phyloP scores from a whole-genome alignment of 106 monocot species.

The Allium cepa region DNA sequence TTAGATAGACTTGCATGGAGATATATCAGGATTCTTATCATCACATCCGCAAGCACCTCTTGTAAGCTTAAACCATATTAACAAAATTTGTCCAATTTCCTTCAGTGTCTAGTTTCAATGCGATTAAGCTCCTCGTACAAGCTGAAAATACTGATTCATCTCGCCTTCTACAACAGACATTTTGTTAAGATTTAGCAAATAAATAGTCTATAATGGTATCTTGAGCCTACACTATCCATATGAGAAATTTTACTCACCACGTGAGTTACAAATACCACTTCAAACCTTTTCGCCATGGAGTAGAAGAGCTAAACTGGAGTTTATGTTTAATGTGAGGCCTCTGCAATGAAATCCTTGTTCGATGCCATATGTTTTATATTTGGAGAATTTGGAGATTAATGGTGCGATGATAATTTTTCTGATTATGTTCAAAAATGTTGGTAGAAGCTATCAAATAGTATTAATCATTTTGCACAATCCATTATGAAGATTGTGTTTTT shows the following conservation, averaged over 20 bases:
- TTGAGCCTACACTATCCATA: conserved; percentile 7
- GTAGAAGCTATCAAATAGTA: no score
- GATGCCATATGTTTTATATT: no score
- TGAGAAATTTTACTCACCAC: no score
- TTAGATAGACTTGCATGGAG: conserved; percentile 17
- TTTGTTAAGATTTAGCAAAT: conserved; percentile 5
- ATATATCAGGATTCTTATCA: conserved; percentile 14
- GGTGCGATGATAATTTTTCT: no score
- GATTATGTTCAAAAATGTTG: no score
- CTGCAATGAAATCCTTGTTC: no score
- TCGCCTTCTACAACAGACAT: conserved; percentile 12
- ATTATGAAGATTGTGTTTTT: no score
- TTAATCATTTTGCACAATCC: no score
- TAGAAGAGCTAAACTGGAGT: no score
- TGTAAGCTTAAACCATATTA: conserved; percentile 16
- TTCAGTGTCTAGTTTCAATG: conserved; percentile 1
- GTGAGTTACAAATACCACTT: no score
- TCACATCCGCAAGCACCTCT: conserved; percentile 19
- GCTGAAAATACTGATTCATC: conserved; percentile 1
- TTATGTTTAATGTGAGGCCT: no score
- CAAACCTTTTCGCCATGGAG: conserved; percentile 6
- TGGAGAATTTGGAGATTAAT: no score
- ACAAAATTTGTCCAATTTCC: conserved; percentile 17
- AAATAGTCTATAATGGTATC: conserved; percentile 14
- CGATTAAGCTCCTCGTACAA: neutral